Base-by-base conservation (phyloP, 164 flowering plant genomes). In the Liquidambar formosana region DNA sequence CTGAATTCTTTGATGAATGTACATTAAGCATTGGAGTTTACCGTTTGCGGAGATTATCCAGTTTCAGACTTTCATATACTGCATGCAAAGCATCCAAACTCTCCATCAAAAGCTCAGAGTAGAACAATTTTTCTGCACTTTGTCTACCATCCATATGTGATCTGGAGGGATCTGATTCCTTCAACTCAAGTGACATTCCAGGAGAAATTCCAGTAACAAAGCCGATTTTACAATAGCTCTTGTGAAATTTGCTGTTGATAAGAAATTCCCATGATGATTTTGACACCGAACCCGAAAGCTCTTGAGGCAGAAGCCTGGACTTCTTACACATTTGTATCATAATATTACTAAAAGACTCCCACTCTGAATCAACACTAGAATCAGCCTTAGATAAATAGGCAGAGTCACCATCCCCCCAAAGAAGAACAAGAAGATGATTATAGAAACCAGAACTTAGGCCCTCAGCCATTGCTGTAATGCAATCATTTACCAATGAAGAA, bases 191-290 rank as follows among this genome's bases (percentile, higher is more conserved):
- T 25, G 70, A 65, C 16, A 45, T 44, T 65, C 59, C 73, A 72
- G 77, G 71, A 74, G 79, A 61, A 64, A 67, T 61, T 44, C 74
- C 80, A 68, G 75, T 18, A 57, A 77, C 33, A 58, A 60, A 73
- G 69, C 71, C 76, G 52, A 22, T 18, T 49, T 73, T 82, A 21
- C 68, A 44, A 63, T 90, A 93, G 63, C 74, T 80, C 77, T 82
- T 75, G 72, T 95, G 94, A 76, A 83, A 95, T 73, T 81, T 76
- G 79, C 96, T 95, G 73, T 75, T 77, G 33, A 82, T 46, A 62
- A 95, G 91, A 66, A 88, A 96, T 60, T 96, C 97, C 99, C 99
- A 96, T 2, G 98, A 79, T 61, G 89, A 80, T 18, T 43, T 22
- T 46, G 73, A 66, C 49, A 18, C 72, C 38, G 64, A 61, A 74